These are phyloP conservation scores for Ascodesmis nigricans DNA, from an alignment of 495 filamentous ascomycete genomes.

Conservation along the genomic window DNA sequence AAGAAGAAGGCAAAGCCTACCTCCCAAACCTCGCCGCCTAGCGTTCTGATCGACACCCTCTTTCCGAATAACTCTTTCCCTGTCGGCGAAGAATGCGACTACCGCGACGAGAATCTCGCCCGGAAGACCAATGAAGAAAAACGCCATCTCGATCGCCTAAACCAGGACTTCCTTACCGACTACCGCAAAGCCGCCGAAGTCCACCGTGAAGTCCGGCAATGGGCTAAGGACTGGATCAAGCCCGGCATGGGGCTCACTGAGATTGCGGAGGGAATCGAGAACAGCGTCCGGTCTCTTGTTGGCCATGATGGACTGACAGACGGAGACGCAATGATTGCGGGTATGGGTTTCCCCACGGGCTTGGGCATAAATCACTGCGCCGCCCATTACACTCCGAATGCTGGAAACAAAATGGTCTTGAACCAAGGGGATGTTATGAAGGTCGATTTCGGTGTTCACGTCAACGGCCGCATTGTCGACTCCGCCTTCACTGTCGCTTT, in stretches of 20 bases:
- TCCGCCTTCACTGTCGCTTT: conserved; percentile 82
- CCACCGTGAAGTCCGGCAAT: conserved; percentile 71
- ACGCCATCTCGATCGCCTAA: conserved; percentile 60
- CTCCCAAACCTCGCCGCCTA: conserved; percentile 53
- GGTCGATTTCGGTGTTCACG: conserved; percentile 77
- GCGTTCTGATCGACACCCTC: conserved; percentile 50
- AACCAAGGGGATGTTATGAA: conserved; percentile 76
- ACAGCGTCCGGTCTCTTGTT: conserved; percentile 55
- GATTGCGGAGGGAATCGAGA: conserved; percentile 71
- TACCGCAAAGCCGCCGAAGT: conserved; percentile 75
- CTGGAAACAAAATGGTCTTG: conserved; percentile 67
- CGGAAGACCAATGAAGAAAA: conserved; percentile 77
- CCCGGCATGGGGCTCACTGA: conserved; percentile 61
- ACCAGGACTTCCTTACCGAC: conserved; percentile 64
- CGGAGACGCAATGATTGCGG: conserved; percentile 55
- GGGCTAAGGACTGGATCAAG: conserved; percentile 58
- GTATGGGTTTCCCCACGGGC: conserved; percentile 77
- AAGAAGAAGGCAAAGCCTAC: conserved; percentile 45
- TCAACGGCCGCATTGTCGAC: conserved; percentile 80
- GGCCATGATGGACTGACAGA: conserved; percentile 59
- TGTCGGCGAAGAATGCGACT: conserved; percentile 60
- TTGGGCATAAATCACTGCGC: conserved; percentile 71
- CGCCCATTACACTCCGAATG: conserved; percentile 78
- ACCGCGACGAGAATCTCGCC: conserved; percentile 50
- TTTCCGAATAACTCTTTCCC: conserved; percentile 57